Conservation (phyloP, 352 stramenopile genomes). For the Globisporangium okanoganense region DNA sequence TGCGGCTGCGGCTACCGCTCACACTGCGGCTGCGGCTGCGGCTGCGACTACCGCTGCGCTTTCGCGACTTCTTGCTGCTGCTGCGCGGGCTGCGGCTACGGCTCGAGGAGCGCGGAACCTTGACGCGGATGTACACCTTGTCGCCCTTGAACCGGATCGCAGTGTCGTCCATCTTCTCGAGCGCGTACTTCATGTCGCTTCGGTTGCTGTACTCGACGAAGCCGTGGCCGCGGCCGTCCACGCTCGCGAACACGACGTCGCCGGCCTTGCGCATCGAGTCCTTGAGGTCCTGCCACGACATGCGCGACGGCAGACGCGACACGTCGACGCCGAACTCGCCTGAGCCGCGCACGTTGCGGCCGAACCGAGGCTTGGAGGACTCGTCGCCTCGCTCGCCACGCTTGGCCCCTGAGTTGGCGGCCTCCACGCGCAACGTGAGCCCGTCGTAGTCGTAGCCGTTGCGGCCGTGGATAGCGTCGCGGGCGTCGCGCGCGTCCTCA, state of each 20-base stretch:
- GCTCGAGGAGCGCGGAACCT: constrained; percentile 21
- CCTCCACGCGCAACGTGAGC: constrained; percentile 50
- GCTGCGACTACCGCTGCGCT: constrained; percentile 31
- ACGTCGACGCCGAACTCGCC: constrained; percentile 57
- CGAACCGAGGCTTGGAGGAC: constrained; percentile 21
- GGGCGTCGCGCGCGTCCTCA: constrained; percentile 59
- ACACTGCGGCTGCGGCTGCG: too few relatives aligned
- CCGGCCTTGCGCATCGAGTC: constrained; percentile 60
- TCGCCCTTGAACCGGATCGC: constrained; percentile 54
- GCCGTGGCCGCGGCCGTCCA: constrained; percentile 62
- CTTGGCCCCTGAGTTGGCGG: constrained; percentile 34
- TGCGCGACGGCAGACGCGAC: constrained; percentile 44
- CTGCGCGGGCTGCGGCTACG: constrained; percentile 35
- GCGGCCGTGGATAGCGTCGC: constrained; percentile 52
- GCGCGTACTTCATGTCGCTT: constrained; percentile 63
- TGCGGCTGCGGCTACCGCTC: constrained; percentile 19
- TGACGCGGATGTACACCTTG: constrained; percentile 49
- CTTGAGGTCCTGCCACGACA: constrained; percentile 72
- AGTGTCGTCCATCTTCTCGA: constrained; percentile 62
- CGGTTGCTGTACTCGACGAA: constrained; percentile 68
- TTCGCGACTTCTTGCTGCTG: constrained; percentile 28
- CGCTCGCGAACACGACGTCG: constrained; percentile 66
- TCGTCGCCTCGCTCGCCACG: constrained; percentile 13
- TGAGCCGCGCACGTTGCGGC: constrained; percentile 45
- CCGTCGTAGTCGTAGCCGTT: constrained; percentile 62